These are phyloP conservation scores for Acacia pycnantha DNA, from an alignment of 331 rosid species.

Conservation along the genomic window DNA sequence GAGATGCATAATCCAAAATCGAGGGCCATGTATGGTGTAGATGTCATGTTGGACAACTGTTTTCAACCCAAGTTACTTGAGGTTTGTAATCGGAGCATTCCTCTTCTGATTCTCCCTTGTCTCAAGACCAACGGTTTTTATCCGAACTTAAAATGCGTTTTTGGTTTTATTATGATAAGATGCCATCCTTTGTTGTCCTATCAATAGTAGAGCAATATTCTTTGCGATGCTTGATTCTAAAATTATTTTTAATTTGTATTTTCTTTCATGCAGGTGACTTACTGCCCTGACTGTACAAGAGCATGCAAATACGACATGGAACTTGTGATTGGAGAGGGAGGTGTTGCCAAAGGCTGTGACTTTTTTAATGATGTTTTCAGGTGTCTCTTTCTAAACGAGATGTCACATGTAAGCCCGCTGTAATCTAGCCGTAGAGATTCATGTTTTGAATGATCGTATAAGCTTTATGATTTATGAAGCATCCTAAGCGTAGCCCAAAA, in stretches of 20 bases:
- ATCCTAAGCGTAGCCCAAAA: neutral
- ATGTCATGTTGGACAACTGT: constrained; percentile 83
- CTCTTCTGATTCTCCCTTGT: constrained; percentile 3
- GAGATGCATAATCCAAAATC: constrained; percentile 84
- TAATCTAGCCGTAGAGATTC: constrained; percentile 14
- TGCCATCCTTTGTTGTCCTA: neutral
- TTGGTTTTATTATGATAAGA: neutral
- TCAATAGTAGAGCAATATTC: neutral
- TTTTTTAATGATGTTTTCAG: constrained; percentile 74
- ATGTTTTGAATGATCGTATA: neutral
- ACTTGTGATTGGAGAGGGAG: constrained; percentile 52
- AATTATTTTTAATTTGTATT: constrained; percentile 3
- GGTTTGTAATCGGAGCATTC: constrained; percentile 47
- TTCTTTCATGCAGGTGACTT: constrained; percentile 68
- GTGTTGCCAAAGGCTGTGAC: constrained; percentile 48
- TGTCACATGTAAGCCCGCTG: constrained; percentile 64
- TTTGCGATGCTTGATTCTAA: constrained; percentile 2
- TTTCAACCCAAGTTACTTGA: constrained; percentile 85
- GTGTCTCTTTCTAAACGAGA: constrained; percentile 80
- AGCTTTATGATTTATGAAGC: constrained; percentile 11
- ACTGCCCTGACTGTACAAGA: constrained; percentile 93
- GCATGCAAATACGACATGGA: constrained; percentile 83
- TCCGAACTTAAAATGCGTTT: constrained; percentile 4
- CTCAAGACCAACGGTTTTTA: neutral
- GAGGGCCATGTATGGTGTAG: constrained; percentile 90